phyloP scores from a whole-genome alignment of 805 yeast species.

The Yarrowia phangngaensis region DNA sequence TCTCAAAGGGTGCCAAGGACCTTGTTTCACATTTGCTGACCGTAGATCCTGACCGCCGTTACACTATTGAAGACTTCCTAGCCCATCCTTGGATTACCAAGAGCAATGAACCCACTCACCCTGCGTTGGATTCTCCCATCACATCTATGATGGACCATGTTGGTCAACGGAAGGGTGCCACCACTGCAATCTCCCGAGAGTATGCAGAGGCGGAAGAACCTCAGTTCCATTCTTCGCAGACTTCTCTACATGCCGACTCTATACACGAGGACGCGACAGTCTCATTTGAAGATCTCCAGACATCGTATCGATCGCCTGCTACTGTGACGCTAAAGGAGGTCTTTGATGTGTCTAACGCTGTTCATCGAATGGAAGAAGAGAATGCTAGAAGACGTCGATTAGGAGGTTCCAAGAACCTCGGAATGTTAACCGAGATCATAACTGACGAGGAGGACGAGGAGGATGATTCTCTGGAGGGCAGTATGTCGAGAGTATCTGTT shows the following conservation, averaged over 20 bases:
- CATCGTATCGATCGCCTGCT: slow-evolving; percentile 44
- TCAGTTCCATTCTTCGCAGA: neutral
- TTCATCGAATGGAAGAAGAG: slow-evolving; percentile 75
- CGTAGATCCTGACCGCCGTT: slow-evolving; percentile 64
- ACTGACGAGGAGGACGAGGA: slow-evolving; percentile 39
- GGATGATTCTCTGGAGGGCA: slow-evolving; percentile 28
- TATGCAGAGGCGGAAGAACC: slow-evolving; percentile 15
- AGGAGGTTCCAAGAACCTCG: slow-evolving; percentile 27
- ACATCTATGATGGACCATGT: slow-evolving; percentile 21
- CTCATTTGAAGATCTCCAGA: slow-evolving; percentile 28
- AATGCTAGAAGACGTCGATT: slow-evolving; percentile 38
- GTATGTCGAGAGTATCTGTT: slow-evolving; percentile 30
- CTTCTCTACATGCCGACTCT: slow-evolving; percentile 17
- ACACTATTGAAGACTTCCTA: slow-evolving; percentile 67
- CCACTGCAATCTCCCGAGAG: slow-evolving; percentile 21
- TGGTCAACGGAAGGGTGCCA: slow-evolving; percentile 23
- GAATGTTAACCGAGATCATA: slow-evolving; percentile 31
- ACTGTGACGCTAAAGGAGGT: slow-evolving; percentile 81
- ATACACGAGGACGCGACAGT: slow-evolving; percentile 10
- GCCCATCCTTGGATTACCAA: slow-evolving; percentile 70
- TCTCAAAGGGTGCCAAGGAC: slow-evolving; percentile 61
- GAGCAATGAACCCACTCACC: slow-evolving; percentile 32
- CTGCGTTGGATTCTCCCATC: slow-evolving; percentile 34
- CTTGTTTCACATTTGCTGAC: slow-evolving; percentile 64
- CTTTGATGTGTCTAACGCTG: slow-evolving; percentile 80